A percentile compares a stretch with the other conserved stretches of the same genome.
These are phyloP conservation scores for Fusarium virguliforme DNA, from an alignment of 2,329 filamentous ascomycete genomes.

Conservation along the genomic window DNA sequence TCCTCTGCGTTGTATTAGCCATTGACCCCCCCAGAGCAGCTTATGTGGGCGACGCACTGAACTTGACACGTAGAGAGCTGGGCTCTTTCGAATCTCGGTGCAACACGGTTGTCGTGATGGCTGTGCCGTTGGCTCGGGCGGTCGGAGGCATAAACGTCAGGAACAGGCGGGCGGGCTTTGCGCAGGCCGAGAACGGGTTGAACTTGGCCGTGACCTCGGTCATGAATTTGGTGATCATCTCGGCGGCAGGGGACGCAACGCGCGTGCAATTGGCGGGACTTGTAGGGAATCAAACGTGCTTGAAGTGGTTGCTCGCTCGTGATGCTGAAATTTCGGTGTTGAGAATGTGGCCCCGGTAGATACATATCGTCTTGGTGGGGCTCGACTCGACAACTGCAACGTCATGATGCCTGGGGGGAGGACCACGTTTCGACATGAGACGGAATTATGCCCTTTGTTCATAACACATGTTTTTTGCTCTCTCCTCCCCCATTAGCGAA, in stretches of 20 bases:
- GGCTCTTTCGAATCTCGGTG: constrained; percentile 78
- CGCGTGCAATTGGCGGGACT: constrained; percentile 17
- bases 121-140: constrained; percentile 80
- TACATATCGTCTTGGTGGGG: constrained; percentile 49
- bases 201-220: constrained; percentile 89
- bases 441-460: constrained; percentile 18
- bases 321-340: constrained; percentile 49
- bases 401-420: constrained; percentile 43
- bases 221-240: constrained; percentile 89
- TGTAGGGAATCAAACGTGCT: constrained; percentile 20
- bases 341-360: constrained; percentile 31
- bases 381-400: constrained; percentile 35
- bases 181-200: constrained; percentile 88
- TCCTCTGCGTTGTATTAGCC: constrained; percentile 75
- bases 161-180: constrained; percentile 89
- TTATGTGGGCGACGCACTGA: constrained; percentile 74
- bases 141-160: constrained; percentile 87
- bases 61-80: constrained; percentile 82
- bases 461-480: constrained; percentile 10
- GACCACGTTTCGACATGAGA: constrained; percentile 48
- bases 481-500: background rate
- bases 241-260: constrained; percentile 47
- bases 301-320: constrained; percentile 19
- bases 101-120: constrained; percentile 83
- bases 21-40: constrained; percentile 33